phyloP scores from a whole-genome alignment of 169 alveolate genomes.

The Cryptosporidium sp. region DNA sequence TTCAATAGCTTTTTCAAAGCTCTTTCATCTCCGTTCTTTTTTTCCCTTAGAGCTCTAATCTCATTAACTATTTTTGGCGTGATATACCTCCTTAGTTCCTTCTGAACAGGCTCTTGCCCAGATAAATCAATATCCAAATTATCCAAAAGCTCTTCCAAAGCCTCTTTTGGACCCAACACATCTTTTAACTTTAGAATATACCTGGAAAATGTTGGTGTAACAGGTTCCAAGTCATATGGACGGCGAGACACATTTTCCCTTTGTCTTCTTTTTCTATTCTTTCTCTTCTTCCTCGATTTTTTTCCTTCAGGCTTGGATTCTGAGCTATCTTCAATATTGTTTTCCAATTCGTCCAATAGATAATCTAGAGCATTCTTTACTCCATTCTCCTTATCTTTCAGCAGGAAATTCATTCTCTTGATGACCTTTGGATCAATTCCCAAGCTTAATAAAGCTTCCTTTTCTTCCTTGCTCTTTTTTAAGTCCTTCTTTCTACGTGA shows the following conservation, averaged over 20 bases:
- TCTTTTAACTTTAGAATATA: constrained; percentile 43
- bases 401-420: constrained; percentile 15
- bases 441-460: constrained; percentile 1
- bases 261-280: not conserved
- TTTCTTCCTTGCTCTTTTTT: constrained; percentile 28
- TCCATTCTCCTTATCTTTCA: constrained; percentile 50
- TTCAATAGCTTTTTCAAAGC: constrained; percentile 34
- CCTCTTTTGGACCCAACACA: constrained; percentile 67
- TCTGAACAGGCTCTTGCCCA: constrained; percentile 5
- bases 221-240: constrained; percentile 68
- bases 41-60: not conserved
- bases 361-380: constrained; percentile 57
- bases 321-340: not conserved
- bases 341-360: constrained; percentile 38
- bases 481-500: constrained; percentile 10
- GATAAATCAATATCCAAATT: constrained; percentile 39
- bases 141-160: constrained; percentile 45
- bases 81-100: constrained; percentile 25
- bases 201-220: constrained; percentile 55
- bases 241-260: not conserved
- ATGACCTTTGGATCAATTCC: constrained; percentile 44
- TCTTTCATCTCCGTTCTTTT: constrained; percentile 36
- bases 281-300: constrained; percentile 13
- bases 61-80: constrained; percentile 21
- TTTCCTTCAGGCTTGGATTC: not conserved